Conservation (phyloP, 352 stramenopile genomes). For the Pythium volutum region DNA sequence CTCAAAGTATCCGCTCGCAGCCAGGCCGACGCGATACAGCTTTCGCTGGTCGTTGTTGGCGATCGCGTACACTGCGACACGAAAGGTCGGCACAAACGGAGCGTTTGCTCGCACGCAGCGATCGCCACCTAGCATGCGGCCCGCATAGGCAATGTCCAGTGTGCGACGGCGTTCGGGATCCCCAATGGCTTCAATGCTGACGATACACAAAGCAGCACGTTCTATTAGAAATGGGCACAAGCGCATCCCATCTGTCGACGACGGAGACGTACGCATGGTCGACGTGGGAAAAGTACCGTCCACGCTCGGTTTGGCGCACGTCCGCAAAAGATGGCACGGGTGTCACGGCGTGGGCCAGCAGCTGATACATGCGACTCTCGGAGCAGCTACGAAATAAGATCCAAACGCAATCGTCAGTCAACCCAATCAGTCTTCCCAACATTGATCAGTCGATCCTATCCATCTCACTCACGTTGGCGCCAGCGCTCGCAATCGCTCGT, state of each 20-base stretch:
- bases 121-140: slow-evolving; percentile 50
- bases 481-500: slow-evolving; percentile 33
- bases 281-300: slow-evolving; percentile 34
- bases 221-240: not conserved
- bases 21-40: slow-evolving; percentile 48
- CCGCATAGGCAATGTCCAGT: slow-evolving; percentile 54
- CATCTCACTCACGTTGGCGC: slow-evolving; percentile 41
- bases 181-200: slow-evolving; percentile 21
- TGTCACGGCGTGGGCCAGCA: slow-evolving; percentile 63
- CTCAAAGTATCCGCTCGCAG: slow-evolving; percentile 73
- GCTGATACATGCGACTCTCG: slow-evolving; percentile 66
- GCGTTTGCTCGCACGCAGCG: slow-evolving; percentile 66
- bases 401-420: not conserved
- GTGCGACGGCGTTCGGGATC: slow-evolving; percentile 20
- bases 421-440: not conserved
- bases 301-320: slow-evolving; percentile 42
- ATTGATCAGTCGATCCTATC: not conserved
- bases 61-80: slow-evolving; percentile 54
- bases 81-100: slow-evolving; percentile 54
- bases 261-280: slow-evolving; percentile 41
- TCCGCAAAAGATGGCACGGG: slow-evolving; percentile 65
- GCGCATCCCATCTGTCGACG: not conserved
- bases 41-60: not conserved
- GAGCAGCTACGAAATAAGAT: slow-evolving; percentile 34
- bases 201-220: not conserved